phyloP scores from a whole-genome alignment of 2,329 filamentous ascomycete genomes.

The Sclerotinia sclerotiorum region DNA sequence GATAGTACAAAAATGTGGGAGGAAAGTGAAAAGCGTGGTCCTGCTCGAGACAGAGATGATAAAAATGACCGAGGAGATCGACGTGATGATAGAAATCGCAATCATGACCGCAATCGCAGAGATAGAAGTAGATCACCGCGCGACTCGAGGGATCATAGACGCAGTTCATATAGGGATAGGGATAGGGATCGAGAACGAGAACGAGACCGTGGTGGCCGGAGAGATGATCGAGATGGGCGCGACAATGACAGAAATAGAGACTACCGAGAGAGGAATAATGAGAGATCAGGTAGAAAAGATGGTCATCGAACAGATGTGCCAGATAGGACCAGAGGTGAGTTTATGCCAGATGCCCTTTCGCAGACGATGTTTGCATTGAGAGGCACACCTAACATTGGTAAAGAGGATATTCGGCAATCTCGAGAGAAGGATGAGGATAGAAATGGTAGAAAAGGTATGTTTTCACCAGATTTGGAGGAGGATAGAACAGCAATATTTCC shows the following conservation, averaged over 20 bases:
- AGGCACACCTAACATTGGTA: conserved; percentile 22
- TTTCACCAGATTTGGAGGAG: not conserved
- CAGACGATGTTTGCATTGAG: conserved; percentile 20
- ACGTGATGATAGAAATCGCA: conserved; percentile 39
- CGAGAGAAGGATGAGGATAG: conserved; percentile 16
- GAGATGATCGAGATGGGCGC: conserved; percentile 33
- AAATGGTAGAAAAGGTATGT: conserved; percentile 25
- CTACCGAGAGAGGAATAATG: conserved; percentile 25
- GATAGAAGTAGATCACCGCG: conserved; percentile 39
- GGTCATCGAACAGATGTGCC: conserved; percentile 12
- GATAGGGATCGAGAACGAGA: conserved; percentile 45
- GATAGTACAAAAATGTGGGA: conserved; percentile 65
- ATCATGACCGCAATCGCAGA: conserved; percentile 42
- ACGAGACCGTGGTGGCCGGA: conserved; percentile 34
- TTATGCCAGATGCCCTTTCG: conserved; percentile 13
- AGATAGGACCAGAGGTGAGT: conserved; percentile 23
- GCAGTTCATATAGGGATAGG: conserved; percentile 39
- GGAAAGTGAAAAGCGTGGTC: conserved; percentile 42
- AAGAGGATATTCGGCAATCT: conserved; percentile 7
- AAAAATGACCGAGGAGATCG: conserved; percentile 42
- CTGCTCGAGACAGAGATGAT: conserved; percentile 43
- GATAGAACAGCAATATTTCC: conserved; percentile 7
- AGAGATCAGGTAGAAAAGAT: conserved; percentile 30
- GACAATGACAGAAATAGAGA: conserved; percentile 31
- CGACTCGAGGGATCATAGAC: conserved; percentile 29